These are phyloP conservation scores for Chaetomium sp. DNA, from an alignment of 2,329 filamentous ascomycete genomes.

Conservation along the genomic window DNA sequence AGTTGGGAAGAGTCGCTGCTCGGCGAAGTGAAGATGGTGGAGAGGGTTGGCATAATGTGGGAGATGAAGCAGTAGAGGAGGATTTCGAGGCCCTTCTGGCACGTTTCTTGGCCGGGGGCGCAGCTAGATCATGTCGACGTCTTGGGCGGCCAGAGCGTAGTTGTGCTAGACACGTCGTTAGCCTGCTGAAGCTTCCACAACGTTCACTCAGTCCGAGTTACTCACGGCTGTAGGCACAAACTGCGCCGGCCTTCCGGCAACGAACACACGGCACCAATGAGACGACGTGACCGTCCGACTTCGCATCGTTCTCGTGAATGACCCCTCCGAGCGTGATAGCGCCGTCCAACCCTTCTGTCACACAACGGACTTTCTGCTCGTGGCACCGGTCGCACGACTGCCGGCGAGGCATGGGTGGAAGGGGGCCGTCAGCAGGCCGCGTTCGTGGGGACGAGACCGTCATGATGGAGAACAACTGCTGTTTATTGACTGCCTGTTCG, in stretches of 20 bases:
- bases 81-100: conserved; percentile 8
- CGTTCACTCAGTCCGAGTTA: neutral
- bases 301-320: conserved; percentile 10
- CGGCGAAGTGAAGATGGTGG: conserved; percentile 4
- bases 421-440: neutral
- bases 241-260: conserved; percentile 18
- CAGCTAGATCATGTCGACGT: conserved; percentile 5
- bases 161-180: conserved; percentile 12
- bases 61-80: conserved; percentile 7
- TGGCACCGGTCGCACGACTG: conserved; percentile 23
- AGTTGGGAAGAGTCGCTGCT: neutral
- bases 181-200: neutral
- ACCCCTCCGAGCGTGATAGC: conserved; percentile 7
- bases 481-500: neutral
- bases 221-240: conserved; percentile 21
- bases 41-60: conserved; percentile 3
- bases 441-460: neutral
- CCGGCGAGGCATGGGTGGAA: conserved; percentile 18
- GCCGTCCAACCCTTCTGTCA: conserved; percentile 11
- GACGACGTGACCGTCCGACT: conserved; percentile 8
- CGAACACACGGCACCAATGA: conserved; percentile 14
- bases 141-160: conserved; percentile 18
- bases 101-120: conserved; percentile 7
- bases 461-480: neutral
- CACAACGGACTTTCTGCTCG: conserved; percentile 21